A percentile compares a stretch with the other conserved stretches of the same genome.
Conservation (phyloP, 2,329 filamentous ascomycete genomes). For the Nothophoma quercina region DNA sequence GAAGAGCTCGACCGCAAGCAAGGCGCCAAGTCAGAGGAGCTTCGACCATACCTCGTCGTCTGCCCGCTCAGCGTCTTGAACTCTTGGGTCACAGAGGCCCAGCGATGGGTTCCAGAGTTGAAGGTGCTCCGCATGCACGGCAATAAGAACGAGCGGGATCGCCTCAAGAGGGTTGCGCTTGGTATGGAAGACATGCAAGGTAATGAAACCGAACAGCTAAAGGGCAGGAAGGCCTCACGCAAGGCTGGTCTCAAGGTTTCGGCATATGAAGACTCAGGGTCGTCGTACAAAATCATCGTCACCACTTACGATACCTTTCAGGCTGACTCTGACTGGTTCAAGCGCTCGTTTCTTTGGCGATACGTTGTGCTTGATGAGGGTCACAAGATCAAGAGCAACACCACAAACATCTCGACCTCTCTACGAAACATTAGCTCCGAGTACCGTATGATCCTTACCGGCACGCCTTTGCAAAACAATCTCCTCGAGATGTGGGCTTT, state of each 20-base stretch:
- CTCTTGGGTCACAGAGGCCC: slow-evolving; percentile 97
- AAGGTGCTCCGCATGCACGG: slow-evolving; percentile 93
- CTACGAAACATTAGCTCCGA: slow-evolving; percentile 57
- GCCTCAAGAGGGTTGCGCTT: slow-evolving; percentile 62
- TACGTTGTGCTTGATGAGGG: slow-evolving; percentile 99
- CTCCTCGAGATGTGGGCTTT: slow-evolving; percentile 65
- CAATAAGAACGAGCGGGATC: slow-evolving; percentile 81
- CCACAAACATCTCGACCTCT: slow-evolving; percentile 53
- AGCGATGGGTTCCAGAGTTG: slow-evolving; percentile 93
- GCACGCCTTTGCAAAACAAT: slow-evolving; percentile 67
- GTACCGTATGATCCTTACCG: slow-evolving; percentile 60
- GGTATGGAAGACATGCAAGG: slow-evolving; percentile 57
- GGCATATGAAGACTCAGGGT: slow-evolving; percentile 34
- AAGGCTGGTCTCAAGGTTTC: slow-evolving; percentile 64
- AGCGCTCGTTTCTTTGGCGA: slow-evolving; percentile 95
- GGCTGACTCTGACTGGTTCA: slow-evolving; percentile 90
- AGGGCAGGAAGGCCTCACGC: slow-evolving; percentile 89
- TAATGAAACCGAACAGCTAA: slow-evolving; percentile 71
- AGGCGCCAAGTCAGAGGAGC: slow-evolving; percentile 62
- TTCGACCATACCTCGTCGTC: slow-evolving; percentile 92
- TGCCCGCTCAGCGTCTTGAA: slow-evolving; percentile 95
- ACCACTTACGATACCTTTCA: slow-evolving; percentile 99
- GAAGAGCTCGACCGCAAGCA: slow-evolving; percentile 81
- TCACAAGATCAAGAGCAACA: slow-evolving; percentile 95
- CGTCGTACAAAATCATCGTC: slow-evolving; percentile 68